Conservation (phyloP, 2,329 filamentous ascomycete species). For the Fusarium sp. region DNA sequence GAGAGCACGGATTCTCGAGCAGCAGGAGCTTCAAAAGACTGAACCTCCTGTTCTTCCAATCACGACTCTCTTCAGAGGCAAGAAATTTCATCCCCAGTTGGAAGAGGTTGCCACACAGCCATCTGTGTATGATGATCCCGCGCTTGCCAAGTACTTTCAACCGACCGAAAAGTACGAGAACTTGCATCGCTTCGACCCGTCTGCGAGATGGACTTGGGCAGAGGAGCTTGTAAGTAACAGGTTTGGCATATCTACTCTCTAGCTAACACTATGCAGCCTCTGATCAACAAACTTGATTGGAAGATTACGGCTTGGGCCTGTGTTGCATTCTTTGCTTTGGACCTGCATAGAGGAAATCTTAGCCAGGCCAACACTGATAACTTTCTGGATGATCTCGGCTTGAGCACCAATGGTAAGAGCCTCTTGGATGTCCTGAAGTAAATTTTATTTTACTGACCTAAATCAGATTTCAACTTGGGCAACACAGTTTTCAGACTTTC, state of each 20-base stretch:
- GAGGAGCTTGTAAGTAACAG: background rate
- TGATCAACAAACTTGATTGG: slow-evolving; percentile 55
- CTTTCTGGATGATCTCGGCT: slow-evolving; percentile 50
- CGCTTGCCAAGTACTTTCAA: slow-evolving; percentile 52
- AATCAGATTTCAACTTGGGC: slow-evolving; percentile 50
- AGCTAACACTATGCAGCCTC: background rate
- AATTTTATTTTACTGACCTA: background rate
- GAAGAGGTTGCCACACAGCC: background rate
- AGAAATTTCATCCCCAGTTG: slow-evolving; percentile 12
- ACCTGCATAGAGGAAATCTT: slow-evolving; percentile 62
- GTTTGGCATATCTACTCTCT: background rate
- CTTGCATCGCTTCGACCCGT: slow-evolving; percentile 60
- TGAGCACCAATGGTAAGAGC: slow-evolving; percentile 53
- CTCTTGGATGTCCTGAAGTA: accelerated
- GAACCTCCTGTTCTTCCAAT: slow-evolving; percentile 24
- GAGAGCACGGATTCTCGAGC: slow-evolving; percentile 18
- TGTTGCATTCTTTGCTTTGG: slow-evolving; percentile 55
- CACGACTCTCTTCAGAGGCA: slow-evolving; percentile 16
- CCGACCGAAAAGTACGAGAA: slow-evolving; percentile 53
- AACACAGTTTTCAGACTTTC: slow-evolving; percentile 48
- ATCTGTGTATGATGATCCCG: slow-evolving; percentile 59
- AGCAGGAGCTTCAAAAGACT: slow-evolving; percentile 27
- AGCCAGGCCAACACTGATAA: slow-evolving; percentile 60
- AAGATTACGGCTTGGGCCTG: slow-evolving; percentile 60
- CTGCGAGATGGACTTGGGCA: slow-evolving; percentile 54